phyloP scores from a whole-genome alignment of 2,329 filamentous ascomycete species.

The Microsporum canis region DNA sequence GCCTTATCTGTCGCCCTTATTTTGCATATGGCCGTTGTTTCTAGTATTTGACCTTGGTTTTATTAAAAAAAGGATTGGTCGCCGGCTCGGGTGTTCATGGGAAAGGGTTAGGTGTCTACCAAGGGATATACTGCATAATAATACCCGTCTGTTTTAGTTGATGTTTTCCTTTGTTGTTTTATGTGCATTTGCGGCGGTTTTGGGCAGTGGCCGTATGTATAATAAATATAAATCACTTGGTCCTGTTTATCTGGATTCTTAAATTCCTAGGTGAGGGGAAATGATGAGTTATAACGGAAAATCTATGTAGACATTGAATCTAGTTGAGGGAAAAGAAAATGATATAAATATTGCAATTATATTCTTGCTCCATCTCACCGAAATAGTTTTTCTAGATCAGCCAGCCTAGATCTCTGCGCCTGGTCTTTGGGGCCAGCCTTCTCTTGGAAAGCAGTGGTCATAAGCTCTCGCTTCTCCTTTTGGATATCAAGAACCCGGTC shows the following conservation, averaged over 20 bases:
- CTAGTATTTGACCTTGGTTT: background rate
- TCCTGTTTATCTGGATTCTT: no score
- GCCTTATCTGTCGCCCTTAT: background rate
- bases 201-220: no score
- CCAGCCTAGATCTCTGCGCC: conserved; percentile 44
- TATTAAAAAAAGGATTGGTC: background rate
- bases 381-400: conserved; percentile 33
- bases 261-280: background rate
- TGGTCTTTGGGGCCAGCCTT: conserved; percentile 45
- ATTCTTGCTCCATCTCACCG: background rate
- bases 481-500: conserved; percentile 71
- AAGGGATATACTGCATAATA: background rate
- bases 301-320: no score
- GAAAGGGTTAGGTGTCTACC: background rate
- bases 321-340: background rate
- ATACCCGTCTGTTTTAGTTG: background rate
- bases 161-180: background rate
- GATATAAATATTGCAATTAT: background rate
- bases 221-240: background rate
- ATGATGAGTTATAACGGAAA: background rate
- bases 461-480: conserved; percentile 63
- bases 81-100: background rate
- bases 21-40: background rate
- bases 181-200: background rate
- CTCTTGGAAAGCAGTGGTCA: conserved; percentile 69